A percentile compares a stretch with the other conserved stretches of the same genome.
These are phyloP conservation scores for Avena sativa DNA, from an alignment of 176 grass and related monocot genomes.

Conservation along the genomic window DNA sequence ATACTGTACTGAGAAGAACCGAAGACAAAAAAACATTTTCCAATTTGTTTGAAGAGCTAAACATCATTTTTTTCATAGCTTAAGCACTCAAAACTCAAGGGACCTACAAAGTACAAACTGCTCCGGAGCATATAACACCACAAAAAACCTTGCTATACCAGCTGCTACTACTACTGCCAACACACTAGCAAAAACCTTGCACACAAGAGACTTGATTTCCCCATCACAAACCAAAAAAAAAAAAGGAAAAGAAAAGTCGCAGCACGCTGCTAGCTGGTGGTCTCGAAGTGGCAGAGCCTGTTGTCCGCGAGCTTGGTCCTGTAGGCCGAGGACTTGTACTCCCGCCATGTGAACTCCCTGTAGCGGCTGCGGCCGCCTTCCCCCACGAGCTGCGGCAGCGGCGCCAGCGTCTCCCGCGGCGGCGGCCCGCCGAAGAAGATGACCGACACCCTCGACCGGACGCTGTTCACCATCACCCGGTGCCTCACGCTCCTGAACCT, in stretches of 20 bases:
- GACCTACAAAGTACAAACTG: conserved; percentile 15
- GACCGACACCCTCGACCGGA: conserved; percentile 61
- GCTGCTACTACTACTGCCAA: conserved; percentile 2
- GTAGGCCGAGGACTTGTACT: conserved; percentile 80
- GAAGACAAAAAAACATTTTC: not conserved
- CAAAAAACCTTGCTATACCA: not conserved
- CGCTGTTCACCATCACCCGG: conserved; percentile 66
- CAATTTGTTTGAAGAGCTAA: not conserved
- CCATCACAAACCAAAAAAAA: not conserved
- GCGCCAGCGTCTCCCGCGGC: conserved; percentile 56
- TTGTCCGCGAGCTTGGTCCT: conserved; percentile 67
- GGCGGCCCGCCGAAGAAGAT: conserved; percentile 85
- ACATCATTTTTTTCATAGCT: not conserved
- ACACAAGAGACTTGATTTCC: not conserved
- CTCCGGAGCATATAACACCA: conserved; percentile 15
- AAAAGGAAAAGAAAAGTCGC: not conserved
- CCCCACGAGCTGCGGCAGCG: conserved; percentile 56
- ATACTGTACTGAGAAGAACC: no score
- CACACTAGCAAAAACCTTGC: conserved; percentile 8
- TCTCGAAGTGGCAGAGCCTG: conserved; percentile 70
- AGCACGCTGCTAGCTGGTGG: conserved; percentile 1
- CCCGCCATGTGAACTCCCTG: conserved; percentile 92
- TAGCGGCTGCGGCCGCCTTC: conserved; percentile 66
- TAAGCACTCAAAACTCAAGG: not conserved
- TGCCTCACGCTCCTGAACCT: conserved; percentile 88